Percentiles rank a stretch among this genome's conserved stretches.
phyloP scores from a whole-genome alignment of 148 eudicot species.

The Arbutus unedo region DNA sequence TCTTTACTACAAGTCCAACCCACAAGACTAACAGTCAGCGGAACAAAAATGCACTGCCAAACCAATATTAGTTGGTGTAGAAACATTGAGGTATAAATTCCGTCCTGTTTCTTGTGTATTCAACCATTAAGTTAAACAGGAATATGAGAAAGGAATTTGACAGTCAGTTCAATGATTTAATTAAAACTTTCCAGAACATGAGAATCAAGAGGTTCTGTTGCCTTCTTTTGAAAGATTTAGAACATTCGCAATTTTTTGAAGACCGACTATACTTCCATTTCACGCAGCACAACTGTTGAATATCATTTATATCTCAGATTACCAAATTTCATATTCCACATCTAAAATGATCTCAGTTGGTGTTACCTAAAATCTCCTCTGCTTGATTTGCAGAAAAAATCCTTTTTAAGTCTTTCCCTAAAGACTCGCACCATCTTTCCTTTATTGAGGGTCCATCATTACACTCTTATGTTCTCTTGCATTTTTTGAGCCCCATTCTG shows the following conservation, averaged over 20 bases:
- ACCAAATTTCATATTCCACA: background rate
- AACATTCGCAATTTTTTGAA: background rate
- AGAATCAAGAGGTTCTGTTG: too few species aligned
- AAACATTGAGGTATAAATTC: background rate
- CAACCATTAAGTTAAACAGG: background rate
- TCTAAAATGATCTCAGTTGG: background rate
- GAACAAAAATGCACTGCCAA: background rate
- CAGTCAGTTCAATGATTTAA: background rate
- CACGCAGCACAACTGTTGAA: background rate
- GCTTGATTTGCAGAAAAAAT: background rate
- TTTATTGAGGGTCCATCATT: background rate
- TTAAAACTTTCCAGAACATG: background rate
- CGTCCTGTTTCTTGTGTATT: background rate
- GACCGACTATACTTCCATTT: background rate
- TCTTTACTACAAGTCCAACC: background rate
- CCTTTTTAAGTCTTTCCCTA: background rate
- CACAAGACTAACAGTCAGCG: background rate
- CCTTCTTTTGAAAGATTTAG: background rate
- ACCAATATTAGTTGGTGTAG: slow-evolving; percentile 9
- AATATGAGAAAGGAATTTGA: background rate
- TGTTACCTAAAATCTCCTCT: background rate
- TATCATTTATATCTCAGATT: background rate
- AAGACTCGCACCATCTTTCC: background rate
- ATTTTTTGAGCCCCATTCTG: background rate
- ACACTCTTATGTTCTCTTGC: background rate